Base-by-base conservation (phyloP, 1,284 basidiomycete genomes). In the Microbotryum lychnidis-dioicae region DNA sequence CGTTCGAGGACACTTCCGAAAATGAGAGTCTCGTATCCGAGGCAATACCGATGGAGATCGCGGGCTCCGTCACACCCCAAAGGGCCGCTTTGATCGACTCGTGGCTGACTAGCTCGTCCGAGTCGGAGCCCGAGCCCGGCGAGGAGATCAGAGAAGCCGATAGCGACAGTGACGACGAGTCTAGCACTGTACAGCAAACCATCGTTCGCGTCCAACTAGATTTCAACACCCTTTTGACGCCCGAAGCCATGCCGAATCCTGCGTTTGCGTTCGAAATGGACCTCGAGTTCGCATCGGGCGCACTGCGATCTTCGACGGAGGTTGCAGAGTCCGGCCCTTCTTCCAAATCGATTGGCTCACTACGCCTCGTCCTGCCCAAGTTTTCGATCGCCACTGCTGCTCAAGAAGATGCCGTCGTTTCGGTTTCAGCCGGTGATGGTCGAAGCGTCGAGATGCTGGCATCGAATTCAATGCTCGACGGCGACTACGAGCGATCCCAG, bases 391-490 rank as follows among this genome's bases (percentile, higher is more conserved):
- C 49, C 2, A 4, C 48, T 20, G 62, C 62, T 0, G 8, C 21
- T 2, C 6, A n/a, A n/a, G 58, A 63, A n/a, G 51, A 60, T 12
- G 25, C 50, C 4, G 42, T 63, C 51, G 55, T 63, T n/a, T 21
- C 49, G n/a, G 57, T 57, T 18, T 29, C 58, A 0, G 37, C 56
- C 4, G 50, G 21, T n/a, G 3, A 20, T 3, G 21, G 33, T 23
- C 8, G 25, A 23, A 42, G 21, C 10, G 52, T 60, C 42, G 58
- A 60, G 53, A 53, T 51, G 12, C 58, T 60, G 21, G 31, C 53
- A n/a, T 20, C 18, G 29, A 42, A 25, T 14, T 45, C 27, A 27
- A 52, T 45, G 53, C 6, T 54, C 10, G 16, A 9, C 23, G 4
- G 21, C 18, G 14, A 37, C 6, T 5, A 20, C 21, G 20, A 6